These are phyloP conservation scores for Vinca minor DNA, from an alignment of 257 asterid genomes.

Conservation along the genomic window DNA sequence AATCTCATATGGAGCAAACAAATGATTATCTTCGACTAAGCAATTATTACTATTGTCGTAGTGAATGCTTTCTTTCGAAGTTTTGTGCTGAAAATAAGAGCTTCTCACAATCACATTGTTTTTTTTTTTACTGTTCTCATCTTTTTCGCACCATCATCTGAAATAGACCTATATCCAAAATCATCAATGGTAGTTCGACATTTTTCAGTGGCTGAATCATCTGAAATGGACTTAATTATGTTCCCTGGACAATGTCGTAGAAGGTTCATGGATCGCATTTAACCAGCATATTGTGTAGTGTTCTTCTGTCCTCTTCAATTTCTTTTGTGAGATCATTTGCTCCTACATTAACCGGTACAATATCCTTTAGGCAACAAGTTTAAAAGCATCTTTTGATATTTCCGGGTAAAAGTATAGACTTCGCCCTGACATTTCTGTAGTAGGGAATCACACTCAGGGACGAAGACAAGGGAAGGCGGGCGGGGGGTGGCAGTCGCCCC, in stretches of 20 bases:
- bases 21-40: conserved; percentile 12
- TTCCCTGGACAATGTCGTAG: conserved; percentile 44
- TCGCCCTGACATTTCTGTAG: conserved; percentile 40
- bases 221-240: conserved; percentile 25
- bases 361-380: not conserved
- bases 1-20: conserved; percentile 20
- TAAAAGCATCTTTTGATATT: not conserved
- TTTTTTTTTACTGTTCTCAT: conserved; percentile 21
- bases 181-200: not conserved
- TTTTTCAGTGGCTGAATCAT: conserved; percentile 14
- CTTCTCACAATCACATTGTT: conserved; percentile 43
- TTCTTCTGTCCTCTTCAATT: conserved; percentile 15
- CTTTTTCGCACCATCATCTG: conserved; percentile 29
- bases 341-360: conserved; percentile 21
- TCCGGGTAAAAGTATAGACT: conserved; percentile 6
- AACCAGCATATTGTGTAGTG: conserved; percentile 18
- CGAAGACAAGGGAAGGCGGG: too few species aligned
- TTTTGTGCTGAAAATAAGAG: conserved; percentile 46
- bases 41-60: conserved; percentile 19
- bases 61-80: conserved; percentile 22
- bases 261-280: conserved; percentile 51
- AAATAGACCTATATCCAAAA: conserved; percentile 17
- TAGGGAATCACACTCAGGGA: too few species aligned
- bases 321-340: conserved; percentile 19
- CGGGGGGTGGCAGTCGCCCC: too few species aligned